Evolutionary conservation across 192 early-diverging fungal species (phyloP).

Genomic region (Backusella mclennaniae): DNA sequence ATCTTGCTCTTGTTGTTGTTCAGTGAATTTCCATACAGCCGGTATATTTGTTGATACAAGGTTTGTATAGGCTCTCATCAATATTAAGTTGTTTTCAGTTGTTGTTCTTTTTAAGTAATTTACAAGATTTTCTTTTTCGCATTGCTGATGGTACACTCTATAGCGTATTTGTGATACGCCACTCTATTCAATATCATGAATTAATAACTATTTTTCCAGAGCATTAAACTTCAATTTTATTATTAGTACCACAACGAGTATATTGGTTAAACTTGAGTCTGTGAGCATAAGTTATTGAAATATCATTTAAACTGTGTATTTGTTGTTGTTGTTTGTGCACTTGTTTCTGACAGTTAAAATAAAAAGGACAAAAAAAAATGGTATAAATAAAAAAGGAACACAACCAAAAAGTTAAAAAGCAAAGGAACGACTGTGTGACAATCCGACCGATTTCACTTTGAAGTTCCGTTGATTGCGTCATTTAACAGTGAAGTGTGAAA

Average conservation of each 20-base stretch:
- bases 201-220: background rate
- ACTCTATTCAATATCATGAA: constrained; percentile 19
- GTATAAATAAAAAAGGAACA: background rate
- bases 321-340: background rate
- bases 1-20: background rate
- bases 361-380: background rate
- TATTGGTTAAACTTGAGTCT: constrained; percentile 36
- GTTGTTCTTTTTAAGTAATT: constrained; percentile 2
- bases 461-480: background rate
- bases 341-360: background rate
- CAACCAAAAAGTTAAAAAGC: background rate
- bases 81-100: constrained; percentile 3
- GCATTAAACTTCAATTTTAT: background rate
- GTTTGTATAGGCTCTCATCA: constrained; percentile 20
- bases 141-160: constrained; percentile 31
- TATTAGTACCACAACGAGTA: constrained; percentile 26
- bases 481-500: background rate
- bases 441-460: background rate
- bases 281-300: constrained; percentile 20
- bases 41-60: constrained; percentile 17
- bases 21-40: constrained; percentile 15
- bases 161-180: constrained; percentile 38
- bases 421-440: background rate
- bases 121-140: constrained; percentile 13
- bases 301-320: constrained; percentile 11